Conservation (phyloP, 176 grass and related monocot species). For the Zea luxurians region DNA sequence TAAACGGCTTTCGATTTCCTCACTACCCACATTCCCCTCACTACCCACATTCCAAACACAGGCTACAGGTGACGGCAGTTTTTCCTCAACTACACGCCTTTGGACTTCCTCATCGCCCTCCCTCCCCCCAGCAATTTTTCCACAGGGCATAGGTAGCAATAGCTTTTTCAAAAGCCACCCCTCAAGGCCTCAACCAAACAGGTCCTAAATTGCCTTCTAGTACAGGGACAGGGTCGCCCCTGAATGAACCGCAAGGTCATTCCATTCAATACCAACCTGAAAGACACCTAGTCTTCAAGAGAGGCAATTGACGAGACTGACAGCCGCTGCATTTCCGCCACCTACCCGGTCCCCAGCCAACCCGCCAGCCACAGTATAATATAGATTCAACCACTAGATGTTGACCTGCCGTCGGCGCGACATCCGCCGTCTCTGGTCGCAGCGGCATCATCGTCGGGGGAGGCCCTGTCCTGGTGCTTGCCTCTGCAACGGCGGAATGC, state of each 20-base stretch:
- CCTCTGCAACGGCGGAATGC: conserved; percentile 32
- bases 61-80: too few relatives aligned
- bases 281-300: neutral
- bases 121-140: too few relatives aligned
- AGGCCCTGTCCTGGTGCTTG: conserved; percentile 35
- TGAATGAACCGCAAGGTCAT: neutral
- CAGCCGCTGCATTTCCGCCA: too few relatives aligned
- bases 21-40: too few relatives aligned
- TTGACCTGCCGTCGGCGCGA: neutral
- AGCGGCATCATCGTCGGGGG: neutral
- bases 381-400: neutral
- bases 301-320: neutral
- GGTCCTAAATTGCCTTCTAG: neutral
- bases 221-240: neutral
- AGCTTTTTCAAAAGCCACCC: too few relatives aligned
- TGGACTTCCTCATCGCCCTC: too few relatives aligned
- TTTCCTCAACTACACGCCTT: too few relatives aligned
- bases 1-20: too few relatives aligned
- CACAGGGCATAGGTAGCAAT: too few relatives aligned
- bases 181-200: too few relatives aligned
- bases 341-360: neutral
- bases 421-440: conserved; percentile 12
- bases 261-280: conserved; percentile 11
- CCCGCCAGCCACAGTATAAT: neutral
- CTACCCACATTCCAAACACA: too few relatives aligned